Percentiles rank a stretch among this genome's conserved stretches.
Evolutionary conservation across 1,139 yeast genomes (phyloP).

Genomic region (Geotrichum bryndzae): DNA sequence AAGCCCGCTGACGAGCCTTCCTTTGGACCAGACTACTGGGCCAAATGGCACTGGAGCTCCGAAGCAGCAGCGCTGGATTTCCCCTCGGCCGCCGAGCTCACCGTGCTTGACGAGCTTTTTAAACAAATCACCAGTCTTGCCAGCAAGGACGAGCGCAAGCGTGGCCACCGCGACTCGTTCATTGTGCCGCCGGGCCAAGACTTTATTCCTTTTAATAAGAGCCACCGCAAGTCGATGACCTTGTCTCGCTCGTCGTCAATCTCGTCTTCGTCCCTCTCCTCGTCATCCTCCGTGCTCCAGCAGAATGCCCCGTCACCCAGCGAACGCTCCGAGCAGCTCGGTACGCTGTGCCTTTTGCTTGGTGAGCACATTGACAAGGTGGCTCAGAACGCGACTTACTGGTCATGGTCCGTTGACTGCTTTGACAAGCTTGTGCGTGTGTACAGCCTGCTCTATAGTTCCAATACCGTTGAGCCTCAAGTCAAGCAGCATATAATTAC

Average conservation of each 20-base stretch:
- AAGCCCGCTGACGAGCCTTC: background rate
- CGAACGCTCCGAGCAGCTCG: conserved; percentile 1
- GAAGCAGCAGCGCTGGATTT: background rate
- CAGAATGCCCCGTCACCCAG: background rate
- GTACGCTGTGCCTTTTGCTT: conserved; percentile 11
- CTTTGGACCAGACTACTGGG: conserved; percentile 8
- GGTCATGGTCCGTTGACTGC: conserved; percentile 16
- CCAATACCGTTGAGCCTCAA: background rate
- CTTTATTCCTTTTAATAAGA: background rate
- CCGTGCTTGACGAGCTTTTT: conserved; percentile 13
- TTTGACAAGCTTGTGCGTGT: conserved; percentile 9
- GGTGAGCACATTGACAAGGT: conserved; percentile 17
- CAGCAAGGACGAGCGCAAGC: conserved; percentile 3
- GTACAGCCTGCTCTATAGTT: conserved; percentile 3
- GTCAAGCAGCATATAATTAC: conserved; percentile 1
- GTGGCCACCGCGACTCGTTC: conserved; percentile 2
- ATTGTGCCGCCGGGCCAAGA: background rate
- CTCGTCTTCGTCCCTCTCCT: conserved; percentile 4
- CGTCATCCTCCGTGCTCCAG: background rate
- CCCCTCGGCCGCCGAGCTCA: conserved; percentile 15
- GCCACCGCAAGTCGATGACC: background rate
- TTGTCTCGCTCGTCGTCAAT: conserved; percentile 10
- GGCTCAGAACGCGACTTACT: conserved; percentile 16
- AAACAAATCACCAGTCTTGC: background rate
- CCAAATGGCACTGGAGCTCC: conserved; percentile 4